Base-by-base conservation (phyloP, 2,329 filamentous ascomycete species). In the Monosporascus ibericus region DNA sequence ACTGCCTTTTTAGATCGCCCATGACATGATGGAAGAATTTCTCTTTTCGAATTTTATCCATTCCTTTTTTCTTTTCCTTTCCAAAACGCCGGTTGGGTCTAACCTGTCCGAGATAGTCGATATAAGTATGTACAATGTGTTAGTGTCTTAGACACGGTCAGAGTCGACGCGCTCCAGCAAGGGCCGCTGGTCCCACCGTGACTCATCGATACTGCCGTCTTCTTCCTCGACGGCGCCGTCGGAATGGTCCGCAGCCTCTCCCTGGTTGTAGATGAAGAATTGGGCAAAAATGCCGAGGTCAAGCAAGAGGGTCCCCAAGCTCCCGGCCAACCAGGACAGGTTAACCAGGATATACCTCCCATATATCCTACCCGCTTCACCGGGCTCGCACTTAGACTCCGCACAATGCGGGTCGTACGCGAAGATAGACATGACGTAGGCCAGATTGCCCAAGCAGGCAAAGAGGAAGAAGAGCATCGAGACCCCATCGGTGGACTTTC, bases 401-500 rank as follows among this genome's bases (percentile, higher is more conserved):
- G 66, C 68, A 58, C 90, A 95, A 30, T 80, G 74, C 0, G 92
- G 90, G 54, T 92, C 89, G 65, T 91, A 97, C 1, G 91, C 92
- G 58, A 97, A 79, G 60, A 99, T 97, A 38, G 87, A 92, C 38
- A 96, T 75, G 18, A 96, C 92, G 64, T 95, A 97, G 0, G 92
- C 96, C 58, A 96, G 70, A 68, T 99, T 99, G 2, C 94, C 94
- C 6, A 97, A 82, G 66, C 92, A 97, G 5, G 94, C 94, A 68
- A 99, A 97, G 22, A 97, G 76, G 74, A 97, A 97, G 72, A 97
- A 99, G 11, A 97, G 79, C 73, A 96, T 85, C 58, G 88, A 92
- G 20, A 99, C 86, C 3, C 94, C 94, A 52, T 97, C 92, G 1
- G 92, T 96, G 44, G 87, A 92, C 73, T 95, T 95, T 57, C 94